phyloP scores from a whole-genome alignment of 139 green algal genomes.

The Chlorella sorokiniana region DNA sequence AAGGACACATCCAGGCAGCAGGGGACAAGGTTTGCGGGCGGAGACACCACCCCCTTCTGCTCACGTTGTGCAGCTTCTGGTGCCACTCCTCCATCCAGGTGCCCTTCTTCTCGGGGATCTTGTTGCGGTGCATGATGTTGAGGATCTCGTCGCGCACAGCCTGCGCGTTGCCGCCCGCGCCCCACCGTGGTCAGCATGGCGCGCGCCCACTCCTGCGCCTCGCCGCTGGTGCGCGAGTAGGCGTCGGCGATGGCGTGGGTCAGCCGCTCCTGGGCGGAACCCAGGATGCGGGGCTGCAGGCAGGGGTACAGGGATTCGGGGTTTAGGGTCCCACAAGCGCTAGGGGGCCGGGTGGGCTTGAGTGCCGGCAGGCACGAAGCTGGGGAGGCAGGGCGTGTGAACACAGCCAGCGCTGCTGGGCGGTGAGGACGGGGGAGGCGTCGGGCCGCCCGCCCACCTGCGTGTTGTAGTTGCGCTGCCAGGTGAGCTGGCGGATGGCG shows the following conservation, averaged over 20 bases:
- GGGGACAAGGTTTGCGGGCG: neutral
- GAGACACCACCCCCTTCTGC: neutral
- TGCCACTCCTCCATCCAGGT: slow-evolving; percentile 98
- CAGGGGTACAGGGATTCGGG: too few relatives aligned
- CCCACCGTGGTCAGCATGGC: slow-evolving; percentile 88
- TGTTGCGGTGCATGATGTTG: slow-evolving; percentile 98
- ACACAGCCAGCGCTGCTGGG: too few relatives aligned
- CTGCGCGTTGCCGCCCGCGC: slow-evolving; percentile 85
- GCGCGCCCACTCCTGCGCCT: slow-evolving; percentile 87
- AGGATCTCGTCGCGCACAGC: slow-evolving; percentile 98
- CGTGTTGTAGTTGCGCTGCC: slow-evolving; percentile 99
- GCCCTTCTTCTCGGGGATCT: slow-evolving; percentile 75
- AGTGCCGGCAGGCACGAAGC: neutral
- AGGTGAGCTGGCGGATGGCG: slow-evolving; percentile 92
- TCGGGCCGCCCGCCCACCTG: slow-evolving; percentile 65
- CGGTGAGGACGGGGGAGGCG: neutral
- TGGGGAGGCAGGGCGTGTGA: neutral
- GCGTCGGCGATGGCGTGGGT: slow-evolving; percentile 79
- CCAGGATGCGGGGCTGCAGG: slow-evolving; percentile 84
- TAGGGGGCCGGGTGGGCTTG: slow-evolving; percentile 97
- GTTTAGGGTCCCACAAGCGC: too few relatives aligned
- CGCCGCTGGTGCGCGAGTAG: slow-evolving; percentile 16
- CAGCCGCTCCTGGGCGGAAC: slow-evolving; percentile 88
- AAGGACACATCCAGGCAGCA: neutral
- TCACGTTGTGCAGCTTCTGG: slow-evolving; percentile 87